phyloP scores from a whole-genome alignment of 2,329 filamentous ascomycete genomes.

The Ceratocystis variospora region DNA sequence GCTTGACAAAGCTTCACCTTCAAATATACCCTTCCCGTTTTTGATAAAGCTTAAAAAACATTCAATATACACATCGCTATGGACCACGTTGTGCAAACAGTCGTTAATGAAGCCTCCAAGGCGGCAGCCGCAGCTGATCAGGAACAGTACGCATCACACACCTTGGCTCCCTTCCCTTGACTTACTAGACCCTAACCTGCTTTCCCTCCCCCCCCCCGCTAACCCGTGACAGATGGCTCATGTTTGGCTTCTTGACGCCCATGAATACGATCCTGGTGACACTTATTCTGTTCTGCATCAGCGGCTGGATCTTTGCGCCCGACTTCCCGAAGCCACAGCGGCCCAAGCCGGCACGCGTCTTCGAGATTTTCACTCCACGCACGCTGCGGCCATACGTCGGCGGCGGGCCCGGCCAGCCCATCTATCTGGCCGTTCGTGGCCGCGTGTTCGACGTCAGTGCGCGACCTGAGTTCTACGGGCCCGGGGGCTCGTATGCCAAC shows the following conservation, averaged over 20 bases:
- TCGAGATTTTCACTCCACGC: conserved; percentile 57
- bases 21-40: background rate
- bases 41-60: background rate
- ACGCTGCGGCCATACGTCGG: conserved; percentile 83
- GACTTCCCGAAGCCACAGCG: conserved; percentile 30
- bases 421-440: conserved; percentile 85
- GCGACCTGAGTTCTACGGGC: conserved; percentile 90
- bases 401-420: conserved; percentile 45
- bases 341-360: conserved; percentile 45
- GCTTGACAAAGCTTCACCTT: background rate
- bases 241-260: conserved; percentile 40
- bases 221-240: conserved; percentile 21
- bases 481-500: conserved; percentile 87
- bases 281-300: conserved; percentile 41
- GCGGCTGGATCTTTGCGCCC: conserved; percentile 17
- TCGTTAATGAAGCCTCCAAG: conserved; percentile 39
- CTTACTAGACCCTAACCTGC: background rate
- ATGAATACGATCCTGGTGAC: conserved; percentile 48
- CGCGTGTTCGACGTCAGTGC: conserved; percentile 79
- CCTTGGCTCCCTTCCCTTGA: background rate
- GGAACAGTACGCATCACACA: conserved; percentile 20
- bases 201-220: background rate
- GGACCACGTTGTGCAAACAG: conserved; percentile 45
- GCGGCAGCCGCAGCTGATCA: conserved; percentile 23
- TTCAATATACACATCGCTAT: conserved; percentile 25